Conservation (phyloP, 768 basidiomycete genomes). For the Tremella mesenterica region DNA sequence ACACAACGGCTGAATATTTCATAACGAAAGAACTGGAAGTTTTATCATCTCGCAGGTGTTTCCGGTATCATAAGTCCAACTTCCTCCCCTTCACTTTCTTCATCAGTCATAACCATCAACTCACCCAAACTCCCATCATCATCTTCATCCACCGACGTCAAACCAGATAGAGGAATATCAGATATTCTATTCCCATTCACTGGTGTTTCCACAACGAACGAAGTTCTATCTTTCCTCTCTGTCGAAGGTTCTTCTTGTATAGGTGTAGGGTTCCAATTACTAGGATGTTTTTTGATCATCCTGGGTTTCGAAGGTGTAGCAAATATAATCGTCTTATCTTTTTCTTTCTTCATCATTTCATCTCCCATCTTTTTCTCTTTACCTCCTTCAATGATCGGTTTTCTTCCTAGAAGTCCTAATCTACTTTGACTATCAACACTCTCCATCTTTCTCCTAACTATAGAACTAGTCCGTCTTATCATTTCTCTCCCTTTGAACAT, state of each 20-base stretch:
- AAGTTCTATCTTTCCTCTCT: neutral
- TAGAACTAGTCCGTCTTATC: conserved; percentile 28
- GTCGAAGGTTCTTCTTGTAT: conserved; percentile 26
- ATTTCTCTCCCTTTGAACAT: conserved; percentile 41
- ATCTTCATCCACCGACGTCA: conserved; percentile 11
- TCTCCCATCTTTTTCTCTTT: conserved; percentile 1
- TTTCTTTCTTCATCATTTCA: conserved; percentile 8
- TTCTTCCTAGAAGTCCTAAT: conserved; percentile 25
- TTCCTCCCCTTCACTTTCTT: conserved; percentile 23
- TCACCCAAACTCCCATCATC: conserved; percentile 25
- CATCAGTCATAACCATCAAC: conserved; percentile 37
- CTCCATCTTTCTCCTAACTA: conserved; percentile 4
- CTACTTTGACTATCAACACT: conserved; percentile 3
- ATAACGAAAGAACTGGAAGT: neutral
- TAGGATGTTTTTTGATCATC: conserved; percentile 3
- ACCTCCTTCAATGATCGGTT: conserved; percentile 20
- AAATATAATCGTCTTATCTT: conserved; percentile 23
- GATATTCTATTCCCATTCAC: neutral
- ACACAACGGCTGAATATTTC: too few species aligned
- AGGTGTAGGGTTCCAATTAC: conserved; percentile 17
- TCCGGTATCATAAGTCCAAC: conserved; percentile 19
- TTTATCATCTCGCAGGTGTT: conserved; percentile 21
- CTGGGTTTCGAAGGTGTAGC: conserved; percentile 39
- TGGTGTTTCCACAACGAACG: conserved; percentile 25
- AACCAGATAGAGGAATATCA: neutral